Evolutionary conservation across 176 grass and related monocot species (phyloP).

Genomic region (Avena atlantica): DNA sequence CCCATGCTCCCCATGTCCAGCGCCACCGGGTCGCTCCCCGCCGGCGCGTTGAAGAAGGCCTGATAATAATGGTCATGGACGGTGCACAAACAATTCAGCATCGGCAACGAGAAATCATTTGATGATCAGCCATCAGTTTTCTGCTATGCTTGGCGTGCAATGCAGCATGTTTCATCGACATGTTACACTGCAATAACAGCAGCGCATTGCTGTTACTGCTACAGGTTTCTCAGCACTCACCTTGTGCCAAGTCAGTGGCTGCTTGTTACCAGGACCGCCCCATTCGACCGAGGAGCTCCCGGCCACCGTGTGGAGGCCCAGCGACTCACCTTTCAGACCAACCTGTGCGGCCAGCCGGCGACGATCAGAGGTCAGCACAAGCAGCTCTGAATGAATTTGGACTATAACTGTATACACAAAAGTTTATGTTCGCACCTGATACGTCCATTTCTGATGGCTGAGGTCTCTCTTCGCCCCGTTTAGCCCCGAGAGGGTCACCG

Average conservation of each 20-base stretch:
- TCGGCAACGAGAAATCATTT: too few species aligned
- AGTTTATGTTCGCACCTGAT: constrained; percentile 47
- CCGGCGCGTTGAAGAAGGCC: constrained; percentile 84
- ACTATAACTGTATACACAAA: background rate
- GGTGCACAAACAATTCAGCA: background rate
- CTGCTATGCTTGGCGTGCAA: background rate
- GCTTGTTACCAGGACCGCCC: constrained; percentile 48
- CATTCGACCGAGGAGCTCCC: constrained; percentile 84
- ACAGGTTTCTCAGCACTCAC: constrained; percentile 26
- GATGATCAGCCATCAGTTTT: background rate
- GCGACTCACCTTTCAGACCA: constrained; percentile 76
- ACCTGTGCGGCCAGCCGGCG: constrained; percentile 34
- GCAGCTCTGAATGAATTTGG: background rate
- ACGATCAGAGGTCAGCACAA: constrained; percentile 25
- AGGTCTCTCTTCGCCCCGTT: constrained; percentile 77
- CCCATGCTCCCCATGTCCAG: constrained; percentile 97
- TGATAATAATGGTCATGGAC: constrained; percentile 11
- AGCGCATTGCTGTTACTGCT: background rate
- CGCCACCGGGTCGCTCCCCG: constrained; percentile 72
- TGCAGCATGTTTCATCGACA: background rate
- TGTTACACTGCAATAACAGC: background rate
- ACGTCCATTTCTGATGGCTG: constrained; percentile 87
- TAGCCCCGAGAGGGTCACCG: constrained; percentile 68
- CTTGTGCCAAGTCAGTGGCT: constrained; percentile 96
- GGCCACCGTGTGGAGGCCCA: constrained; percentile 58